phyloP scores from a whole-genome alignment of 2,329 filamentous ascomycete genomes.

The Cladophialophora carrionii region DNA sequence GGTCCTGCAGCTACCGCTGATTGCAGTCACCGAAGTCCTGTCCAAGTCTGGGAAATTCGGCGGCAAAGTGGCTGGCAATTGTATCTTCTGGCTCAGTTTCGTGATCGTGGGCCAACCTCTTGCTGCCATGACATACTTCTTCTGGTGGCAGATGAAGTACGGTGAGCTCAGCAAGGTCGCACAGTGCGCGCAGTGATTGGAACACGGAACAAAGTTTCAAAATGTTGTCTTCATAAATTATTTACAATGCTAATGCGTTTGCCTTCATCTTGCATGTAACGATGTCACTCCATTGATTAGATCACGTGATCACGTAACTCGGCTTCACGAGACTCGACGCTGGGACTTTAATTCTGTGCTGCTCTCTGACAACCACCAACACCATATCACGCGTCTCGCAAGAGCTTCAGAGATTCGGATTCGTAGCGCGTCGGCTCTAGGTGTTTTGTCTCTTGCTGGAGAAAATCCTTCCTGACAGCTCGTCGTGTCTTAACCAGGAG shows the following conservation, averaged over 20 bases:
- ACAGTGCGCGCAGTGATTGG: background rate
- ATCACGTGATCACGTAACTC: background rate
- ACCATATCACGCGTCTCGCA: background rate
- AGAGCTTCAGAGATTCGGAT: background rate
- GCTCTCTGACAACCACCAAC: background rate
- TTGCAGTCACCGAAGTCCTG: conserved; percentile 75
- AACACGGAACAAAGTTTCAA: background rate
- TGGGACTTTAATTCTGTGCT: background rate
- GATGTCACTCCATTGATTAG: background rate
- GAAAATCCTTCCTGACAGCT: background rate
- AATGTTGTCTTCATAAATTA: background rate
- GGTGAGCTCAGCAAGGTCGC: conserved; percentile 66
- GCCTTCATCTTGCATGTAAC: background rate
- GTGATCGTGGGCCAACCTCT: conserved; percentile 94
- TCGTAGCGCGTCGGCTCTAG: background rate
- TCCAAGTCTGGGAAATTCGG: conserved; percentile 77
- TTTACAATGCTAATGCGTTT: background rate
- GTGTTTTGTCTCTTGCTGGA: background rate
- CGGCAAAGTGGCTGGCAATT: conserved; percentile 76
- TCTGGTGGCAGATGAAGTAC: conserved; percentile 98
- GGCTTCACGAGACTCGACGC: background rate
- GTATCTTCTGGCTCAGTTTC: conserved; percentile 95
- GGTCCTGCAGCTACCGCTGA: conserved; percentile 89
- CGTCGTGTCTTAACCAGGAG: background rate
- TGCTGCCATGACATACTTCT: conserved; percentile 91